Evolutionary conservation across 768 basidiomycete genomes (phyloP), one percentile per base, ranked within the genome.

Genomic region (Suillus spraguei): DNA sequence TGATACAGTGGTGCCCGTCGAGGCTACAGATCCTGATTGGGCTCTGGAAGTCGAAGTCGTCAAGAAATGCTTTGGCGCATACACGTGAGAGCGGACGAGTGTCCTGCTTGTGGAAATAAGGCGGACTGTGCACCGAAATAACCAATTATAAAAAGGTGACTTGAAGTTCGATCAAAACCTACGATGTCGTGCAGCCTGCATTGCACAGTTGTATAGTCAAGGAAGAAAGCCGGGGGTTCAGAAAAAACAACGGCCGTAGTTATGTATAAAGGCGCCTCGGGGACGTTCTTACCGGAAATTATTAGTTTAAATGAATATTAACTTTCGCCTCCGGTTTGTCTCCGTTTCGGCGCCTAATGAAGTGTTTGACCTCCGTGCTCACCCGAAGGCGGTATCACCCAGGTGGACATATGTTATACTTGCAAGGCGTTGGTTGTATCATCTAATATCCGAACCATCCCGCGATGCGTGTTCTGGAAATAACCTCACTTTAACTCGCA

Each of bases 171-270:
- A 58, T 13, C 2, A 39, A 58, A 36, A 32, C 38, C 1, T 20
- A 58, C 56, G 17, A 20, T 41, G 24, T 58, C 56, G 56, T 58
- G 56, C 56, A 32, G 56, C 56, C 39, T 58, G 56, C 56, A 58
- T 58, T 10, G 14, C 3, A 22, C 3, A 50, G 47, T 32, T 17
- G 49, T 24, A 39, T 10, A 41, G 55, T 58, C 5, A 24, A 20
- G 38, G 17, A 38, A 24, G n/a, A 36, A 22, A 32, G 28, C 17
- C 5, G 24, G 56, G 28, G 17, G 56, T 32, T 9, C 28, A 41
- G 39, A 7, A 41, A 56, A 41, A 58, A 28, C 1, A 10, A 24
- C 3, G 17, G 36, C 24, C 24, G 39, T 42, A 9, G 6, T 13
- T 39, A 39, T 28, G 24, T 58, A 17, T 58, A 41, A 28, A 56